Base-by-base conservation (phyloP, 495 filamentous ascomycete species). In the Penicillium diatomitis region DNA sequence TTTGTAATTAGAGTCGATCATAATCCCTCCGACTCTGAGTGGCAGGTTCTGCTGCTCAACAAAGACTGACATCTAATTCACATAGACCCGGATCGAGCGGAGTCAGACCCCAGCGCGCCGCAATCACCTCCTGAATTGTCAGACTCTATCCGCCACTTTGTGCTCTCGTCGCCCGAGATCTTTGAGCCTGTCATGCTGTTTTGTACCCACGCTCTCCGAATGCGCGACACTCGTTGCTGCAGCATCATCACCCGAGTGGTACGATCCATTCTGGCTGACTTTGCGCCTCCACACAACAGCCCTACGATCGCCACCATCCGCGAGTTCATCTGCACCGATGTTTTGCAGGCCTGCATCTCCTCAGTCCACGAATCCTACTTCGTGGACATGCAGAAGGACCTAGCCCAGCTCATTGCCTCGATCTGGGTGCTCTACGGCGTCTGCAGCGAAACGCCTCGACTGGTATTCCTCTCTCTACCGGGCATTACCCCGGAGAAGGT, bases 331-430 rank as follows among this genome's bases (percentile, higher is more conserved):
- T 85, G 76, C 49, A 84, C 78, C 30, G 87, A 95, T 51, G 87
- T 91, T 4, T 74, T 94, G 27, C 85, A 84, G 69, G 82, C 86
- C 0, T 86, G 83, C 51, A 87, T 95, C 64, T 85, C 88, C 20
- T 91, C 87, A 9, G 77, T 99, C 32, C 84, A 97, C 64, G 92
- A 97, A 47, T 80, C 88, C 1, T 96, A 97, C 61, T 97, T 97
- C 56, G 90, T 96, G 37, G 92, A 99, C 49, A 80, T 90, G 58
- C 92, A 99, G 58, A 94, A 89, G 64, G 92, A 97, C 34, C 78
- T 97, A 7, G 92, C 88, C 9, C 75, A 82, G 33, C 76, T 96
- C 4, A 95, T 99, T 54, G 90, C 90, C 2, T 77, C 82, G 5
- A 92, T 96, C 47, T 76, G 94, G 61, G 73, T 83, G 4, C 71